Conservation (phyloP, 2,329 filamentous ascomycete species). For the Chrysoporthe cubensis region DNA sequence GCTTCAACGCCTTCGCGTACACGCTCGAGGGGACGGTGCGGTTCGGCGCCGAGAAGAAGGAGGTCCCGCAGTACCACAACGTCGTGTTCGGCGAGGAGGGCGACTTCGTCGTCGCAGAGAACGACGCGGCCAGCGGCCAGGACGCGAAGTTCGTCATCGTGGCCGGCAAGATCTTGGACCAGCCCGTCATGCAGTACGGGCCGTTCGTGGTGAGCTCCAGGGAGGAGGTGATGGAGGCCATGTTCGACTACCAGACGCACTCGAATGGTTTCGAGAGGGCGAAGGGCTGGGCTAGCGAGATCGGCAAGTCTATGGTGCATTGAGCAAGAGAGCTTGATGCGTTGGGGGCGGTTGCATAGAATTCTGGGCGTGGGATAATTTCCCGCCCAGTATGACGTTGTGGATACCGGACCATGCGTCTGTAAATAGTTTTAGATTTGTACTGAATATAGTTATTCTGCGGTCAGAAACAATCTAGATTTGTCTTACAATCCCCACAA, state of each 20-base stretch:
- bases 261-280: constrained; percentile 82
- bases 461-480: no score
- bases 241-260: constrained; percentile 74
- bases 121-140: constrained; percentile 66
- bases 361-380: not conserved
- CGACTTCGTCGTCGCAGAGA: constrained; percentile 73
- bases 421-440: not conserved
- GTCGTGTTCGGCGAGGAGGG: constrained; percentile 84
- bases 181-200: constrained; percentile 81
- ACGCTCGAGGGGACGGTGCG: constrained; percentile 73
- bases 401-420: not conserved
- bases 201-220: constrained; percentile 79
- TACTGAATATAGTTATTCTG: not conserved
- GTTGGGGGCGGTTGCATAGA: not conserved
- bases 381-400: not conserved
- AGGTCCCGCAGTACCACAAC: constrained; percentile 77
- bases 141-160: constrained; percentile 68
- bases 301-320: constrained; percentile 73
- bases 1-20: constrained; percentile 92
- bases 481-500: no score
- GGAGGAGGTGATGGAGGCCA: constrained; percentile 75
- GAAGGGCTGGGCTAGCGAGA: constrained; percentile 80
- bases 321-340: constrained; percentile 30
- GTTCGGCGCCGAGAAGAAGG: constrained; percentile 59
- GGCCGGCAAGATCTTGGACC: constrained; percentile 78